Evolutionary conservation across 2,329 filamentous ascomycete species (phyloP), one percentile per base, ranked within the genome.

Genomic region (Xylaria sp.): DNA sequence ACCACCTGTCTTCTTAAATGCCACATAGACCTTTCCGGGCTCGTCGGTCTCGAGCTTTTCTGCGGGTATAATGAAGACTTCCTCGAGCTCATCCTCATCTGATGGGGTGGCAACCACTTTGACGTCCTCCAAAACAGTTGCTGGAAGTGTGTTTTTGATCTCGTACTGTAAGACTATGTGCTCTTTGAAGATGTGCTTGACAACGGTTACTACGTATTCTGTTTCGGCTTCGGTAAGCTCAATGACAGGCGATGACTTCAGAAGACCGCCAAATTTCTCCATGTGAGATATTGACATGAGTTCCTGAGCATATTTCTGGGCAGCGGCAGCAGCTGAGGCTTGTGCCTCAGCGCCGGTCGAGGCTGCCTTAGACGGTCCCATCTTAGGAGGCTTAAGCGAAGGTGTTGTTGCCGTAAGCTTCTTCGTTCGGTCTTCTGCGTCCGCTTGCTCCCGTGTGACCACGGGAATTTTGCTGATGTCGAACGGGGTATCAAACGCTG

Each of bases 181-280:
- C 79, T 97, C 93, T 83, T 97, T 97, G 90, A 97, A 99, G 76
- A 99, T 90, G 79, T 99, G 96, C 85, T 99, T 99, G 81, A 97
- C 88, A 25, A 96, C 90, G 41, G 88, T 90, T 68, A 99, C 96
- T 59, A 97, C 94, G 76, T 99, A 99, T 81, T 99, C 96, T 23
- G 95, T 98, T 82, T 98, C 96, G 61, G 93, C 93, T 80, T 99
- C 96, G 20, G 96, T 98, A 70, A 99, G 90, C 81, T 97, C 95
- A 73, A 97, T 89, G 58, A 92, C 83, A 30, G 89, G 82, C 67
- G 93, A 97, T 50, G 94, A 97, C 84, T 97, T 98, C 84, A 99
- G 91, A 13, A 98, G 89, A 72, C 87, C 87, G 75, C 96, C 96
- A 79, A 97, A 97, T 72, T 91, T 90, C 78, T 91, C 92, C 85